A percentile compares a stretch with the other conserved stretches of the same genome.
phyloP scores from a whole-genome alignment of 208 protist genomes.

The Leishmania amazonensis region DNA sequence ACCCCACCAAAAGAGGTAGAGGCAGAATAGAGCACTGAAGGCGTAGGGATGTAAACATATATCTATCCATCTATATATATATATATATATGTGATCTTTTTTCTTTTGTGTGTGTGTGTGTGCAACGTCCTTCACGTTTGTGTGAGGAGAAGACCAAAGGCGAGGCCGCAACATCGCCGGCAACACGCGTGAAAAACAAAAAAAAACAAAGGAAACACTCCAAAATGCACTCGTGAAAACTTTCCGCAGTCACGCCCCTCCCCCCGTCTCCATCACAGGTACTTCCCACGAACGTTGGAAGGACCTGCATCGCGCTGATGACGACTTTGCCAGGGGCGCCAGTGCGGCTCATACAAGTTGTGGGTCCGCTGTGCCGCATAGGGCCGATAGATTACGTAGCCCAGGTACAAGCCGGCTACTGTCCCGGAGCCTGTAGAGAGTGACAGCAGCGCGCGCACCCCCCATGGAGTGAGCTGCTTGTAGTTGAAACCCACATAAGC shows the following conservation, averaged over 20 bases:
- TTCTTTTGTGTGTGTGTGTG: neutral
- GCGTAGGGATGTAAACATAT: neutral
- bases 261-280: constrained; percentile 36
- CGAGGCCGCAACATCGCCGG: neutral
- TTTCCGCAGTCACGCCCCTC: neutral
- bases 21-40: neutral
- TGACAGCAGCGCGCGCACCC: constrained; percentile 42
- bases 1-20: neutral
- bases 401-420: constrained; percentile 44
- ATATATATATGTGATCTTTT: neutral
- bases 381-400: constrained; percentile 67
- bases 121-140: neutral
- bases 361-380: constrained; percentile 57
- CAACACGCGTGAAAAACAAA: neutral
- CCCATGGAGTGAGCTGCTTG: constrained; percentile 63
- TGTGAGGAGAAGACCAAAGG: neutral
- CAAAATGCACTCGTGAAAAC: neutral
- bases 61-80: no score
- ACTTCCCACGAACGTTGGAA: constrained; percentile 69
- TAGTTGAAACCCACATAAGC: constrained; percentile 56
- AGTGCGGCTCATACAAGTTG: constrained; percentile 75
- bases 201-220: neutral
- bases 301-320: constrained; percentile 46
- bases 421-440: constrained; percentile 35
- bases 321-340: constrained; percentile 79